Evolutionary conservation across 768 basidiomycete genomes (phyloP).

Genomic region (Pulveroboletus frians): DNA sequence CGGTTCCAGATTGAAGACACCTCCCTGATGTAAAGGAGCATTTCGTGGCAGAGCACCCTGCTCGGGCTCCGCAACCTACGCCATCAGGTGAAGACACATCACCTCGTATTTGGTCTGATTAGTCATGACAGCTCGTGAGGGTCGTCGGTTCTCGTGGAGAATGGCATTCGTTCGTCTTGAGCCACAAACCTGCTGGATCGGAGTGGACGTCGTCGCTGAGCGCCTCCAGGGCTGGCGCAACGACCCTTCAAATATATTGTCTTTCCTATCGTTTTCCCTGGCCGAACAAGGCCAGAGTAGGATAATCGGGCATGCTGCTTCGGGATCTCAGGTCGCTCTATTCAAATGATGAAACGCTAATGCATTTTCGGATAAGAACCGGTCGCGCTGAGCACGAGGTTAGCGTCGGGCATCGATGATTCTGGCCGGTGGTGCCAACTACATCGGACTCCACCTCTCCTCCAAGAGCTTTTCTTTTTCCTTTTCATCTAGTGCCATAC

Average conservation of each 20-base stretch:
- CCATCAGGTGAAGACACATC: not conserved
- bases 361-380: too few species aligned
- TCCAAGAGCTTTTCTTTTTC: not conserved
- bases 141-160: not conserved
- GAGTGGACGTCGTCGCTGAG: not conserved
- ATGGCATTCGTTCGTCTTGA: not conserved
- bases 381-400: not conserved
- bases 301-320: not conserved
- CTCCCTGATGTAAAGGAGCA: not conserved
- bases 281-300: not conserved
- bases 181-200: not conserved
- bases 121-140: not conserved
- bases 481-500: not conserved
- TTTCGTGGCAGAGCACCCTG: too few species aligned
- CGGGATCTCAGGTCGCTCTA: not conserved
- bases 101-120: not conserved
- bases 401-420: not conserved
- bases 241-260: not conserved
- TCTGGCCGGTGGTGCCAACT: not conserved
- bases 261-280: not conserved
- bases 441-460: not conserved
- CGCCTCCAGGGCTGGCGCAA: not conserved
- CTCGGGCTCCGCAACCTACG: not conserved
- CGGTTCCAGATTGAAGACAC: not conserved
- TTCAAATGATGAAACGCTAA: not conserved